Evolutionary conservation across 2,329 filamentous ascomycete genomes (phyloP), one percentile per base, ranked within the genome.

Genomic region (Fusarium sp.): DNA sequence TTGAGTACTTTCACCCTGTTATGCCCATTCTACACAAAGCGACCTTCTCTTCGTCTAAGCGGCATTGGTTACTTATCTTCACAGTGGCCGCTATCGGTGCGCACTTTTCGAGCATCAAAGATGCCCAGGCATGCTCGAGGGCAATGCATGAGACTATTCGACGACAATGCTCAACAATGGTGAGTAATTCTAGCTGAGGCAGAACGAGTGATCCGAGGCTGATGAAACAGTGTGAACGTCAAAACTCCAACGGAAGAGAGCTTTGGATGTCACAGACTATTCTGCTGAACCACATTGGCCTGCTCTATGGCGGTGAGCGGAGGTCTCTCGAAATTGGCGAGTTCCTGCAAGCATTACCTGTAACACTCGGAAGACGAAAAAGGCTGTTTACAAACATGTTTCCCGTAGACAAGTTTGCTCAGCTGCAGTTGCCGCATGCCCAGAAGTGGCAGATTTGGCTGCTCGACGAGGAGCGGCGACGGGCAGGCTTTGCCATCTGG

Each of bases 251-350:
- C 3, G 56, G 56, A 0, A 41, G 63, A 52, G 63, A 65, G 18
- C 63, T 65, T 5, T 65, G 63, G 63, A 65, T 65, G 63, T 49
- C 63, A 13, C 63, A 65, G n/a, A 38, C 47, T 9, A 65, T 65
- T 0, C 39, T 65, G 0, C 31, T 65, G 4, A 65, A 65, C n/a
- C 63, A 65, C 4, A 62, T 65, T 6, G 63, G 63, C 17, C 33
- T 65, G 5, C 39, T 62, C 11, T 65, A 65, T n/a, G 57, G 56
- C 0, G 63, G 63, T 12, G 63, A 65, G 5, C 26, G 56, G 13
- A 62, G 63, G 20, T 66, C 63, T 45, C 35, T 66, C 5, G 63
- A 66, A 17, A 55, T 66, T 11, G 58, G 47, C 6, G 58, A 66
- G 17, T 48, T 63, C 10, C 15, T 66, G 17, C 63, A 66, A 17